These are phyloP conservation scores for Pseudogymnoascus sp. DNA, from an alignment of 2,329 filamentous ascomycete species.

Conservation along the genomic window DNA sequence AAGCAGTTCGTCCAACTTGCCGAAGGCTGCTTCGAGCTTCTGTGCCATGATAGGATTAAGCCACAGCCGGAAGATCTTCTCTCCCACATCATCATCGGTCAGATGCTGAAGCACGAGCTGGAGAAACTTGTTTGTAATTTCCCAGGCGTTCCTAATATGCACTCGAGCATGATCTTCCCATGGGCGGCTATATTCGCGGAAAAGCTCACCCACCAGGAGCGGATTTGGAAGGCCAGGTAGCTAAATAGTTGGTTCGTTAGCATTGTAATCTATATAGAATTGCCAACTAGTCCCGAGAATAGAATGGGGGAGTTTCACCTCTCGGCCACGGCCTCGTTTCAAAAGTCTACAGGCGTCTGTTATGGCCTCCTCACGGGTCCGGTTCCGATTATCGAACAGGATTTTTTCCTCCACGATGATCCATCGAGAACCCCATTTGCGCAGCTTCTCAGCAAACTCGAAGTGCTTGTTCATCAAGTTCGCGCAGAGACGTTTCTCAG, in stretches of 20 bases:
- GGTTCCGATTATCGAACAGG: not conserved
- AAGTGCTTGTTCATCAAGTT: conserved; percentile 15
- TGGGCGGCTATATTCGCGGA: conserved; percentile 17
- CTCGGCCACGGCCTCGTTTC: conserved; percentile 15
- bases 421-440: conserved; percentile 11
- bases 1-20: conserved; percentile 15
- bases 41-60: conserved; percentile 12
- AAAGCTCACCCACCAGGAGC: conserved; percentile 16
- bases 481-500: conserved; percentile 14
- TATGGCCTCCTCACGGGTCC: conserved; percentile 14
- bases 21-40: conserved; percentile 12
- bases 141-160: conserved; percentile 15
- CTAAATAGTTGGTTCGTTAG: not conserved
- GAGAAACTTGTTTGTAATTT: conserved; percentile 12
- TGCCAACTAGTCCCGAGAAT: not conserved
- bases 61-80: conserved; percentile 11
- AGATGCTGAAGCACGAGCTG: conserved; percentile 13
- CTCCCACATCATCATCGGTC: conserved; percentile 2
- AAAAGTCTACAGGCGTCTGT: conserved; percentile 13
- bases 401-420: conserved; percentile 6
- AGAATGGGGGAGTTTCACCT: conserved; percentile 9
- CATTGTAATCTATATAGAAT: not conserved
- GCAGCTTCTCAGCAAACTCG: conserved; percentile 12
- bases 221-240: conserved; percentile 12
- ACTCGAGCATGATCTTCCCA: conserved; percentile 12